These are phyloP conservation scores for Phytophthora sp. DNA, from an alignment of 352 stramenopile species.

Conservation along the genomic window DNA sequence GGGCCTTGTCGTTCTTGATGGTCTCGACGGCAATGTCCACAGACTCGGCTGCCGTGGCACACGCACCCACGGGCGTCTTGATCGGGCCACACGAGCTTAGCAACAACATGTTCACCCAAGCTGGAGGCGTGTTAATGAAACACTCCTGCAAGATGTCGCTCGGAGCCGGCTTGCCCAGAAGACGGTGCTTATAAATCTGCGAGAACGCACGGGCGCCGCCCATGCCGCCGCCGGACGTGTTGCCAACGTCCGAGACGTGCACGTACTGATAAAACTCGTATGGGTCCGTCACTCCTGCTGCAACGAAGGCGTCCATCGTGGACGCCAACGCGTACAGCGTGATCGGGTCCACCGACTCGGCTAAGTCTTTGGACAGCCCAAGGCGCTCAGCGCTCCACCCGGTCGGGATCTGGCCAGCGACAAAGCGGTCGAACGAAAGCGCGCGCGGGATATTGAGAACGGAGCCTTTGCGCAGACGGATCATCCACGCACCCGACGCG, in stretches of 20 bases:
- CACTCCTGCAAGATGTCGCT: conserved; percentile 84
- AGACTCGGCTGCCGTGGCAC: conserved; percentile 86
- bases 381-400: conserved; percentile 86
- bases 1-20: conserved; percentile 88
- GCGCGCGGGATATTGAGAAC: conserved; percentile 87
- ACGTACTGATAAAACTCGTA: conserved; percentile 94
- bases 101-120: conserved; percentile 92
- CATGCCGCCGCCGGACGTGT: conserved; percentile 85
- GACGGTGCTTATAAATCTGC: conserved; percentile 78
- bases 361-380: conserved; percentile 83
- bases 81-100: conserved; percentile 88
- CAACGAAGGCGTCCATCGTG: conserved; percentile 83
- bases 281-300: conserved; percentile 82
- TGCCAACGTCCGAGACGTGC: conserved; percentile 88
- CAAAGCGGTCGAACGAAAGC: conserved; percentile 83
- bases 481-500: conserved; percentile 78
- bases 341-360: conserved; percentile 77
- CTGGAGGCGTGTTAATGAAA: conserved; percentile 91
- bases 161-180: conserved; percentile 69
- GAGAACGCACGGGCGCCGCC: conserved; percentile 82
- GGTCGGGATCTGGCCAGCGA: conserved; percentile 89
- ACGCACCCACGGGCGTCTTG: conserved; percentile 89
- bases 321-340: conserved; percentile 80
- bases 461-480: conserved; percentile 82
- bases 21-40: conserved; percentile 91